Conservation (phyloP, 1,139 yeast species). For the Suhomyces coccinellae region DNA sequence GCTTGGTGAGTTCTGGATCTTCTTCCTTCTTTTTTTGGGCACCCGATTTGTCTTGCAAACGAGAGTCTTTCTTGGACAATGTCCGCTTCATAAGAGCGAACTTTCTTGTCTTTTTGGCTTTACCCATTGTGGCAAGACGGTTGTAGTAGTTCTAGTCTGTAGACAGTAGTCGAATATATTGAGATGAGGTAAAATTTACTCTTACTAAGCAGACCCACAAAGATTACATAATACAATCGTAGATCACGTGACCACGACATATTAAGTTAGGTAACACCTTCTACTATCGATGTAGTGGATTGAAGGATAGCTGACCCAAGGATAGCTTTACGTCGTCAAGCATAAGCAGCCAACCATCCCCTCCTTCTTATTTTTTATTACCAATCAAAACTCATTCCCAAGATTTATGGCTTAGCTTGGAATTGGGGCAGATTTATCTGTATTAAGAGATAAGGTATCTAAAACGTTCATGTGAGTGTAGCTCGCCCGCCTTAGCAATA, state of each 20-base stretch:
- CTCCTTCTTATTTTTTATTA: too few species aligned
- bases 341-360: too few species aligned
- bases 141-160: background rate
- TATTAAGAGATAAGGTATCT: too few species aligned
- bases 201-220: conserved; percentile 4
- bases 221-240: conserved; percentile 1
- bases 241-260: background rate
- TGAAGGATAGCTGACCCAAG: too few species aligned
- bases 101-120: conserved; percentile 95
- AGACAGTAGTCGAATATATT: background rate
- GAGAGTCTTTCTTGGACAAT: conserved; percentile 68
- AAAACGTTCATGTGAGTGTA: too few species aligned
- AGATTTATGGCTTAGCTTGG: background rate
- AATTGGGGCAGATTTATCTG: too few species aligned
- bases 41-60: conserved; percentile 38
- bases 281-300: too few species aligned
- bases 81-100: conserved; percentile 89
- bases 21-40: conserved; percentile 40
- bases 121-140: conserved; percentile 64
- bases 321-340: too few species aligned
- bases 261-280: too few species aligned
- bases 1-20: conserved; percentile 81
- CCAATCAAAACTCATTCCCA: too few species aligned
- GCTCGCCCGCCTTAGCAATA: background rate
- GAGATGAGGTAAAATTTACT: conserved; percentile 13